phyloP scores from a whole-genome alignment of 768 basidiomycete genomes.

The Lactifluus subvellereus region DNA sequence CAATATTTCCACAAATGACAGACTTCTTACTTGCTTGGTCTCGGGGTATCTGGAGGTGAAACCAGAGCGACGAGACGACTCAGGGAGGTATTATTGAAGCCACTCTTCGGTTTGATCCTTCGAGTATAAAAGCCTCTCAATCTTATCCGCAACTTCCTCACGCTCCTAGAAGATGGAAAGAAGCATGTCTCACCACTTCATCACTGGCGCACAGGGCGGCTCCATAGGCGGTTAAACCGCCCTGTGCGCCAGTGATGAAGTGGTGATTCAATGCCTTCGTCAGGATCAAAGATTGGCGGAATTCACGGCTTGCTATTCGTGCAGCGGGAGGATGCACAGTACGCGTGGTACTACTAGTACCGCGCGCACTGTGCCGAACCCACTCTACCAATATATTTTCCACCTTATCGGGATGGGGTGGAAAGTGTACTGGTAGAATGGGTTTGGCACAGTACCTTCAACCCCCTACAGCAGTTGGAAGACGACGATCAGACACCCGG shows the following conservation, averaged over 20 bases:
- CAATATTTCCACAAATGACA: too few species aligned
- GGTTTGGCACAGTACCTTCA: slow-evolving; percentile 5
- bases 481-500: slow-evolving; percentile 15
- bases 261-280: slow-evolving; percentile 25
- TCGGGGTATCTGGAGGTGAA: neutral
- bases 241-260: too few species aligned
- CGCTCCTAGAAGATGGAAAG: too few species aligned
- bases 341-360: slow-evolving; percentile 9
- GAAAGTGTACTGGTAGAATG: too few species aligned
- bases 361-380: slow-evolving; percentile 30
- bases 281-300: slow-evolving; percentile 31
- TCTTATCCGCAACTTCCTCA: neutral
- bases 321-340: slow-evolving; percentile 36
- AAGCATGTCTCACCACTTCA: slow-evolving; percentile 15
- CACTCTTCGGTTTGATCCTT: neutral
- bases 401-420: slow-evolving; percentile 26
- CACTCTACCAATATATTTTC: slow-evolving; percentile 35
- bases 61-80: neutral
- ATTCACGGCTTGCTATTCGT: slow-evolving; percentile 33
- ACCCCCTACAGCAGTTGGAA: slow-evolving; percentile 5
- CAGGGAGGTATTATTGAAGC: neutral
- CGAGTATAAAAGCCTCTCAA: neutral
- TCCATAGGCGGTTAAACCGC: too few species aligned
- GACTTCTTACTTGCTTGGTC: too few species aligned
- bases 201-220: too few species aligned